Conservation (phyloP, 139 green algal genomes). For the Eudorina sp. region DNA sequence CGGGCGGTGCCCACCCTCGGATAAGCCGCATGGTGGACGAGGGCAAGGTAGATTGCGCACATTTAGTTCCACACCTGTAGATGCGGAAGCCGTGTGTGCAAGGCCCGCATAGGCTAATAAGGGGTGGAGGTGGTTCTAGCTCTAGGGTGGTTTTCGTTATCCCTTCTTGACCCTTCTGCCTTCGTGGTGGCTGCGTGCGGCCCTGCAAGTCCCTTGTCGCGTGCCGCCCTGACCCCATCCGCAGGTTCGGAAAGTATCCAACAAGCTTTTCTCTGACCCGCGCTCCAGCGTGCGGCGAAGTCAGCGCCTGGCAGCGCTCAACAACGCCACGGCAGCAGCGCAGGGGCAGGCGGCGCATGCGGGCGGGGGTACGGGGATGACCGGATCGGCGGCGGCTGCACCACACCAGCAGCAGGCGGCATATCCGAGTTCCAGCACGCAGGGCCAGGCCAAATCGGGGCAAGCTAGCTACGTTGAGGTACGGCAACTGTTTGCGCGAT, state of each 20-base stretch:
- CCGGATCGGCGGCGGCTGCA: neutral
- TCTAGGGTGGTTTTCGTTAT: too few relatives aligned
- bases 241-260: conserved; percentile 44
- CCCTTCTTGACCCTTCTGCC: too few relatives aligned
- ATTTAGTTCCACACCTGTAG: neutral
- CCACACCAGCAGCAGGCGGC: neutral
- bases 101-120: too few relatives aligned
- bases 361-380: neutral
- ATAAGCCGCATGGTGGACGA: conserved; percentile 42
- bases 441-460: conserved; percentile 36
- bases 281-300: conserved; percentile 12
- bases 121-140: too few relatives aligned
- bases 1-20: neutral
- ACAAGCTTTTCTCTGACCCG: conserved; percentile 35
- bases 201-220: too few relatives aligned
- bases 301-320: conserved; percentile 38
- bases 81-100: too few relatives aligned
- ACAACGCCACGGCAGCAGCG: neutral
- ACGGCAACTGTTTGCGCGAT: too few relatives aligned
- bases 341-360: neutral
- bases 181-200: too few relatives aligned
- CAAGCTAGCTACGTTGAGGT: conserved; percentile 48
- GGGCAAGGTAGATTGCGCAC: conserved; percentile 16
- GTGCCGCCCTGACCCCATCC: neutral
- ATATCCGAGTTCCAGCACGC: neutral